Evolutionary conservation across 208 protist species (phyloP).

Genomic region (Wallacemonas collosoma): DNA sequence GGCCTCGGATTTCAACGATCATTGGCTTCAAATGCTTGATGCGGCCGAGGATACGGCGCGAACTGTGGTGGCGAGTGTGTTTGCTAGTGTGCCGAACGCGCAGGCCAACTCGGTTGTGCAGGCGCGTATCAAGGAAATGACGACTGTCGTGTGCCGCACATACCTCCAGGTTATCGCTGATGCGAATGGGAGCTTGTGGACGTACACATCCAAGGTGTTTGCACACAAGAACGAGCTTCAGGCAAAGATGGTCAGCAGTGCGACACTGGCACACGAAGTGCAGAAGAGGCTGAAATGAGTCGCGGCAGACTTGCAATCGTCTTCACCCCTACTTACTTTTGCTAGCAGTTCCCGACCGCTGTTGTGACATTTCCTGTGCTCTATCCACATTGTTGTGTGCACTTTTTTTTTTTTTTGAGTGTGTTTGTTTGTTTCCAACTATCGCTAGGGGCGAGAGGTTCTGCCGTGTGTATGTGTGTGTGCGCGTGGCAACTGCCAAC

Average conservation of each 20-base stretch:
- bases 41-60: slow-evolving; percentile 16
- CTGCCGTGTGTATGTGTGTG: no score
- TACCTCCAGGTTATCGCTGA: slow-evolving; percentile 43
- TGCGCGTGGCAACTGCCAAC: no score
- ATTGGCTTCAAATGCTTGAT: slow-evolving; percentile 35
- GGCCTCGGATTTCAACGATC: slow-evolving; percentile 37
- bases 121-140: slow-evolving; percentile 20
- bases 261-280: slow-evolving; percentile 48
- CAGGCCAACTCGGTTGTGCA: slow-evolving; percentile 18
- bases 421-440: background rate
- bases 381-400: background rate
- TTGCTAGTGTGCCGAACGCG: slow-evolving; percentile 15
- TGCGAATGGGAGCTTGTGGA: slow-evolving; percentile 45
- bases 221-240: slow-evolving; percentile 48
- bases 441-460: background rate
- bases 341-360: background rate
- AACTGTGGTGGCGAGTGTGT: slow-evolving; percentile 23
- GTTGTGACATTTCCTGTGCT: background rate
- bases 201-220: slow-evolving; percentile 40
- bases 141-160: slow-evolving; percentile 19
- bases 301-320: background rate
- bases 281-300: slow-evolving; percentile 32
- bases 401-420: background rate
- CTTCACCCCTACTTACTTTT: background rate
- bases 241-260: slow-evolving; percentile 58